These are phyloP conservation scores for Coemansia aciculifera DNA, from an alignment of 192 early-diverging fungal species.

Conservation along the genomic window DNA sequence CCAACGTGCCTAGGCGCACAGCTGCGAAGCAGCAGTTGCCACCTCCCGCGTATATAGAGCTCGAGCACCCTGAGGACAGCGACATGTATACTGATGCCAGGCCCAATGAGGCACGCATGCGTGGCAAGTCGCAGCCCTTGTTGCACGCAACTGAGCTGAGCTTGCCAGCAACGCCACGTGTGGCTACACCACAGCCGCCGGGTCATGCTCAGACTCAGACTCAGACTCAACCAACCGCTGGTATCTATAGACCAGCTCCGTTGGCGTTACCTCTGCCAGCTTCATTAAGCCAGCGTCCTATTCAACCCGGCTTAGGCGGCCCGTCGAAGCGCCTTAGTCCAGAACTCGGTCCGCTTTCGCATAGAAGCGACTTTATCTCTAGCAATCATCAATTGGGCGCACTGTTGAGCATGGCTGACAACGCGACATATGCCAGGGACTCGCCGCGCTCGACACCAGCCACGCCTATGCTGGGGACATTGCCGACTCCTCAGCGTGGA, in stretches of 20 bases:
- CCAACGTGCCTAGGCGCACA: background rate
- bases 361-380: constrained; percentile 36
- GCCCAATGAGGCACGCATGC: constrained; percentile 8
- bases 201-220: background rate
- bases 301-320: background rate
- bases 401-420: constrained; percentile 27
- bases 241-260: background rate
- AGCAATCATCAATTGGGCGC: constrained; percentile 25
- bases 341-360: constrained; percentile 26
- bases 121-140: constrained; percentile 41
- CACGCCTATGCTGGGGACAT: constrained; percentile 22
- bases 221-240: background rate
- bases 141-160: constrained; percentile 15
- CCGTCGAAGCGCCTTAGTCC: constrained; percentile 14
- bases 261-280: background rate
- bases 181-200: constrained; percentile 27
- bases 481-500: background rate
- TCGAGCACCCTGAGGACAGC: background rate
- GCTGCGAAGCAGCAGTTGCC: background rate
- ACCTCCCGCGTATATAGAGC: background rate
- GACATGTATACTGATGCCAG: background rate
- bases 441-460: constrained; percentile 41
- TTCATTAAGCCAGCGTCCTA: background rate
- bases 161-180: constrained; percentile 9
- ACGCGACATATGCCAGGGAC: background rate